Evolutionary conservation across 176 grass and related monocot species (phyloP), one percentile per base, ranked within the genome.

Genomic region (Coix lacrymajobi): DNA sequence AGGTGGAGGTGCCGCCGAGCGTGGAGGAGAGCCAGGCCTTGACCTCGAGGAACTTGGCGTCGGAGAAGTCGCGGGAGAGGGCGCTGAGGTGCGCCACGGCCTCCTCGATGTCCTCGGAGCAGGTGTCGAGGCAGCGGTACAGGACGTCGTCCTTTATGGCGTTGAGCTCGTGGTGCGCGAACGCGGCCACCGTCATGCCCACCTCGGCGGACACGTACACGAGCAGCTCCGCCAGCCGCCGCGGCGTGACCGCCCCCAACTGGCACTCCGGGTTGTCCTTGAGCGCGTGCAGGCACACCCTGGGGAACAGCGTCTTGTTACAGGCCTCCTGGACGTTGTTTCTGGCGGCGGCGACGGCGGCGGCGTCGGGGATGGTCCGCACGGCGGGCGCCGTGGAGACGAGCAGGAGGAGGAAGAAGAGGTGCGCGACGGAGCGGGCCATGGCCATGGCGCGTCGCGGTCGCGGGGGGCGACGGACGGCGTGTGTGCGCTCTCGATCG

Each of bases 21-120:
- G 80, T 75, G 4, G 88, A 76, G 1, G 84, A 20, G 0, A 90
- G 80, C 88, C 88, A 90, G 0, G 67, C 8, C 80, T 79, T 74
- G 49, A 83, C 40, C 79, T 90, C 88, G 0, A 75, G 60, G 69
- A 90, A 90, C 84, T 79, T 79, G 75, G 84, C 49, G 75, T 87
- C 69, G 31, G 84, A 83, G 68, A 83, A 69, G 61, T 87, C 88
- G 5, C 84, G 79, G 12, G 88, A 75, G 19, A 87, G 84, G 31
- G 67, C 84, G 80, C 80, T 87, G 13, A 87, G 80, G 75, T 90
- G 88, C 60, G 84, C 88, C 68, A 90, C 84, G 10, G 88, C 69
- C 84, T 87, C 88, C 68, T 90, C 88, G 5, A 87, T 67, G 69
- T 87, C 84, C 32, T 68, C 84, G 20, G 88, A 86, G 88, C 88